Base-by-base conservation (phyloP, 257 asterid genomes). In the Solanum appendiculatum region DNA sequence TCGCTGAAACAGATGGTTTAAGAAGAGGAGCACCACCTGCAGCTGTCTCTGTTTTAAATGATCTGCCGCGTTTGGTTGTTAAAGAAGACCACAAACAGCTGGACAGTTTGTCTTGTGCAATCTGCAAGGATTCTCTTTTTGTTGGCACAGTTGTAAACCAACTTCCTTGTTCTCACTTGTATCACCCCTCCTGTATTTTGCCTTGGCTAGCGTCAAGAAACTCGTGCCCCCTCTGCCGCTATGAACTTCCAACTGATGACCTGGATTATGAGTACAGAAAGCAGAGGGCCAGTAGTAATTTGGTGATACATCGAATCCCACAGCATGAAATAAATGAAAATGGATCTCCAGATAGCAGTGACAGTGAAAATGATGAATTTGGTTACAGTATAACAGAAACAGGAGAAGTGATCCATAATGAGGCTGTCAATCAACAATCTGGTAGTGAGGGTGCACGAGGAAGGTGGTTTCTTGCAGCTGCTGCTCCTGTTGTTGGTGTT, bases 141-240 rank as follows among this genome's bases (percentile, higher is more conserved):
- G 90, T 89, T 74, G 98, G 96, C 36, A 89, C 89, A 23, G 90
- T 91, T n/a, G 96, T 93, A 84, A 97, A 94, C 82, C 92, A 86
- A 94, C 94, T 97, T 37, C 99, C 99, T 48, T 97, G 98, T 91
- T 89, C 86, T 86, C 99, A 97, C 84, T 81, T 95, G 34, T 97
- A 94, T 89, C 99, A 97, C 85, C 94, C 97, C 21, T 86, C 90
- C 87, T 97, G 99, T 92, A 95, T 97, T 86, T 85, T 92, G 87
- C 98, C 98, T 82, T 97, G 99, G 99, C 82, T 95, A 87, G 93
- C 87, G 82, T 80, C 95, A n/a, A 91, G 98, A 68, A 97, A 95
- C 87, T 93, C 99, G 5, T 97, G 99, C 91, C 99, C 99, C 2
- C 95, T 97, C 86, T 97, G 99, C 89, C 92, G 99, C 23, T 94